Base-by-base conservation (phyloP, 805 yeast genomes). In the Ogataea angusta region DNA sequence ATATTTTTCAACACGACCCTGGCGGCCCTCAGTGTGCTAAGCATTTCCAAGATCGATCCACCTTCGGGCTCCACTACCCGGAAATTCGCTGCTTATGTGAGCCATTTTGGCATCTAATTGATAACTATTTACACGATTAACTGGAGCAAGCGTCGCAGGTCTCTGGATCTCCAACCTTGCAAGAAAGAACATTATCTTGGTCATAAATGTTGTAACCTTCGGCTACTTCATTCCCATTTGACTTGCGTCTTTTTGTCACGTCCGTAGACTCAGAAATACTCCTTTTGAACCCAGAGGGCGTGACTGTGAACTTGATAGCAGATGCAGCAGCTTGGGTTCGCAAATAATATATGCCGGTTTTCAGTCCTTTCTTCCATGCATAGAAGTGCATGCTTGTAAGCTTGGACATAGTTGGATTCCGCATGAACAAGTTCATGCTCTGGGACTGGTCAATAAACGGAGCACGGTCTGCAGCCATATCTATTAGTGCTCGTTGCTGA, bases 321-420 rank as follows among this genome's bases (percentile, higher is more conserved):
- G 95, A 85, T 30, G 96, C 78, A 15, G 99, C 99, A 46, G 98
- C 96, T 73, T 87, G 95, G 9, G 98, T 91, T 68, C 98, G 82
- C 64, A 93, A 72, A 68, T 93, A 93, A 73, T 93, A 93, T 95
- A 93, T 91, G 59, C 99, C 99, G 5, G 99, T 93, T 76, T 93
- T 93, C 62, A 93, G 76, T 46, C 99, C 99, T 72, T 85, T 88
- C 72, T 86, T 85, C 99, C 99, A 93, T 34, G 96, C 98, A 62
- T 93, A 91, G 73, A 93, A 93, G 66, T 93, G 99, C 97, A 93
- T 93, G 50, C 93, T 80, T 5, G 98, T 93, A 60, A 93, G 75
- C 66, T 93, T 93, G 56, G 96, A 95, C 91, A 88, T 85, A 2
- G 98, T 89, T 45, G 97, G 97, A 46, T 81, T 82, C 61, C 76